Base-by-base conservation (phyloP, 2,329 filamentous ascomycete genomes). In the Hymenotorrendiella dingleyae region DNA sequence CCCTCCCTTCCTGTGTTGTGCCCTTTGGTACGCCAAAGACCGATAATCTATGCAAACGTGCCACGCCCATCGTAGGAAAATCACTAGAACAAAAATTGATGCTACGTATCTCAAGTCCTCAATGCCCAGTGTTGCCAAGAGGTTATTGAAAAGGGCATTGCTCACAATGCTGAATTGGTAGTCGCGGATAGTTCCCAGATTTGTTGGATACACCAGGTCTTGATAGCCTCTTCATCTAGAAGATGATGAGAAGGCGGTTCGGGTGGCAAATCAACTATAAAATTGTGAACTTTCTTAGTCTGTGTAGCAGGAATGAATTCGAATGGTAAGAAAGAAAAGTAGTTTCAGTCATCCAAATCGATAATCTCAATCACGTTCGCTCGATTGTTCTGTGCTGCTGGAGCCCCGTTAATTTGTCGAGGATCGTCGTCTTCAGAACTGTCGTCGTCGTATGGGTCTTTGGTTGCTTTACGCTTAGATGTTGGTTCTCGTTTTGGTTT, bases 401-500 rank as follows among this genome's bases (percentile, higher is more conserved):
- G 14, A 7, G 21, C 5, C 4, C 14, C 38, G 37, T 21, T 42
- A 14, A 34, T 23, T 19, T 36, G 26, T 22, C 32, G 40, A 17
- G 12, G 19, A 19, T 10, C 20, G n/a, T 46, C 36, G n/a, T 40
- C 49, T 16, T 47, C 39, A 21, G 40, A 22, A 4, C 35, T 38
- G 26, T 47, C 41, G 17, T 49, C 39, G 35, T 61, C 56, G 19
- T 49, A 30, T 2, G 49, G 43, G 33, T 54, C 47, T 39, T 52
- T 40, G 17, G 40, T 54, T 12, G 50, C 44, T 33, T 51, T 56
- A 16, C 46, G 49, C 32, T 47, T 51, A 5, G 21, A 32, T n/a
- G 46, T 52, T 14, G 52, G 44, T 32, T 67, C 63, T 7, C 53
- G 50, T 48, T 73, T 76, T 3, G 74, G 63, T 37, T 67, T 69